Evolutionary conservation across 768 basidiomycete species (phyloP).

Genomic region (Porpolomopsis calyptriformis): DNA sequence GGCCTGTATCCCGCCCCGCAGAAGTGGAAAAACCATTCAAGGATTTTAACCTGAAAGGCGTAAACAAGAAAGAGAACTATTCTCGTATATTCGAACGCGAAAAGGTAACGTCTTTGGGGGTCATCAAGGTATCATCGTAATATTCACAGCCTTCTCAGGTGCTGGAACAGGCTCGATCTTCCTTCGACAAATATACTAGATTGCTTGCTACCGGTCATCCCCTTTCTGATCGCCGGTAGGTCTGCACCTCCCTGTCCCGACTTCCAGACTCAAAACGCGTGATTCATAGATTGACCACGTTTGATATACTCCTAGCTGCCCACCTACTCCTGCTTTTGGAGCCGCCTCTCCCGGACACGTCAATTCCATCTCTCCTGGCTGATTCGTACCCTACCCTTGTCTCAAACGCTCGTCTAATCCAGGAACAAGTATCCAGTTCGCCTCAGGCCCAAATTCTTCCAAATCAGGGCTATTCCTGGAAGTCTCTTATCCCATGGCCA

Average conservation of each 20-base stretch:
- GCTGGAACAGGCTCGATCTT: constrained; percentile 43
- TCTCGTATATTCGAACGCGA: constrained; percentile 53
- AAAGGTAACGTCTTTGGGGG: too few species aligned
- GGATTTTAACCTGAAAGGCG: constrained; percentile 21
- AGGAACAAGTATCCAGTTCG: constrained; percentile 15
- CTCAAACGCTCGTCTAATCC: constrained; percentile 47
- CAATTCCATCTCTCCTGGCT: constrained; percentile 42
- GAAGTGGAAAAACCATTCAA: constrained; percentile 36
- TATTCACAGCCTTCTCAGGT: constrained; percentile 29
- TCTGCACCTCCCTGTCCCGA: background rate
- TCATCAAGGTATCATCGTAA: background rate
- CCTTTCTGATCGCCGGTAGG: constrained; percentile 42
- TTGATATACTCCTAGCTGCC: constrained; percentile 60
- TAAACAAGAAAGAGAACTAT: constrained; percentile 28
- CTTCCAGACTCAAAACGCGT: background rate
- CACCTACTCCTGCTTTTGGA: constrained; percentile 51
- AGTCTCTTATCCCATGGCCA: constrained; percentile 30
- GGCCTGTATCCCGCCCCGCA: constrained; percentile 36
- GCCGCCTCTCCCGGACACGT: constrained; percentile 51
- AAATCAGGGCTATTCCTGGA: constrained; percentile 20
- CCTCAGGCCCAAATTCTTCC: constrained; percentile 11
- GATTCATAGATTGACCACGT: constrained; percentile 41
- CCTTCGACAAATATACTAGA: constrained; percentile 47
- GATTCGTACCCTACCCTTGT: constrained; percentile 49
- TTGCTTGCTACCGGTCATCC: constrained; percentile 41